Evolutionary conservation across 768 basidiomycete genomes (phyloP), one percentile per base, ranked within the genome.

Genomic region (Mycena maculata): DNA sequence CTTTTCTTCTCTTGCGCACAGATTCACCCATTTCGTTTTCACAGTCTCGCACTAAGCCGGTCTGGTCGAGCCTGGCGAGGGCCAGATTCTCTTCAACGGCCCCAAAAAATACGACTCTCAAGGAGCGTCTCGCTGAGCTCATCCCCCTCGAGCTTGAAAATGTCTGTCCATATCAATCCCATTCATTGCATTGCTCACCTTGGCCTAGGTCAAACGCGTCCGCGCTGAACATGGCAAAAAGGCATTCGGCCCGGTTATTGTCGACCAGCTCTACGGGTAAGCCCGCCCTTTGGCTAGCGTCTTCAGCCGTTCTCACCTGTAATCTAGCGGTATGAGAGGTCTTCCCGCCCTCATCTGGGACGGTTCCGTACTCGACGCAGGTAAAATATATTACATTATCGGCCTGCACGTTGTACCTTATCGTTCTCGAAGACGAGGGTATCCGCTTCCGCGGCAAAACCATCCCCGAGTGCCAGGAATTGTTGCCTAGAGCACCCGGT

Each of bases 381-480:
- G 93, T 92, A 55, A 39, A 38, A 6, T 11, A 48, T 54, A 18
- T 13, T 38, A 47, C 52, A 33, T 47, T 65, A 41, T 41, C 11
- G 54, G 15, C 49, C 20, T 62, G 53, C 50, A n/a, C 45, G 68
- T 58, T 65, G 63, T 68, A 31, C 55, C 60, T 57, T 28, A 25
- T 70, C 47, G 38, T 25, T 54, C 13, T 68, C 10, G 33, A 72
- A 93, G 93, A 96, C 76, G 96, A 98, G 85, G 97, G 97, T 63
- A 99, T 98, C 76, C 94, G 97, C 72, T 99, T 99, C 90, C 93
- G 96, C 77, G 96, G 95, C 66, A 94, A 93, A 81, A 94, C 94
- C 62, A 97, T 97, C 75, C 93, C 94, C 44, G 96, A 98, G 76
- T 90, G 90, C 77, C 90, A 94, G 81, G 85, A 88, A 59, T 86